These are phyloP conservation scores for Phytopythium helicoides DNA, from an alignment of 352 stramenopile genomes.

Conservation along the genomic window DNA sequence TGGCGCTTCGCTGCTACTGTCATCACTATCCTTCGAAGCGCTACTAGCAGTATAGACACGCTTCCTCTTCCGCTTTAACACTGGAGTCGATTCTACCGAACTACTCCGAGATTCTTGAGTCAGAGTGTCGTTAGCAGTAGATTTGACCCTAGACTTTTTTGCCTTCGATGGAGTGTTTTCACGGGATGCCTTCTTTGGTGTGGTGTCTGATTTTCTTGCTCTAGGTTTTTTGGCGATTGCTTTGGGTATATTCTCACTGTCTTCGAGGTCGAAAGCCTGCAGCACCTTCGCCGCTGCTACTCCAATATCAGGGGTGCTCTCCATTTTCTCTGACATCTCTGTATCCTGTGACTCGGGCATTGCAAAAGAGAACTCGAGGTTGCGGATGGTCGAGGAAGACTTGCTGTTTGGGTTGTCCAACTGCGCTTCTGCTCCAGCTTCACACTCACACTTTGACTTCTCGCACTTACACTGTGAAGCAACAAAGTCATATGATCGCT, in stretches of 20 bases:
- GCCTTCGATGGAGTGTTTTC: constrained; percentile 3
- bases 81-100: constrained; percentile 11
- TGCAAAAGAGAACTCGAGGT: constrained; percentile 64
- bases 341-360: constrained; percentile 57
- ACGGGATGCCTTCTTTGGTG: background rate
- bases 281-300: constrained; percentile 27
- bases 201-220: background rate
- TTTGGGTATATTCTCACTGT: too few species aligned
- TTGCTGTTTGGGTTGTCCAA: constrained; percentile 4
- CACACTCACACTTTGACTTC: constrained; percentile 17
- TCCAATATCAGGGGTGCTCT: constrained; percentile 32
- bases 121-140: background rate
- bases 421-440: background rate
- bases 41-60: constrained; percentile 9
- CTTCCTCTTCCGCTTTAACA: constrained; percentile 15
- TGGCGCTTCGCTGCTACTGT: background rate
- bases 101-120: constrained; percentile 3
- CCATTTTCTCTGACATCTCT: constrained; percentile 28
- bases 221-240: background rate
- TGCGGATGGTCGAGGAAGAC: constrained; percentile 38
- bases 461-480: constrained; percentile 26
- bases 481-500: constrained; percentile 30
- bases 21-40: background rate
- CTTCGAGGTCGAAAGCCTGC: background rate
- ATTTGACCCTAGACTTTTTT: background rate